Base-by-base conservation (phyloP, 2,329 filamentous ascomycete genomes). In the Colletotrichum plurivorum region DNA sequence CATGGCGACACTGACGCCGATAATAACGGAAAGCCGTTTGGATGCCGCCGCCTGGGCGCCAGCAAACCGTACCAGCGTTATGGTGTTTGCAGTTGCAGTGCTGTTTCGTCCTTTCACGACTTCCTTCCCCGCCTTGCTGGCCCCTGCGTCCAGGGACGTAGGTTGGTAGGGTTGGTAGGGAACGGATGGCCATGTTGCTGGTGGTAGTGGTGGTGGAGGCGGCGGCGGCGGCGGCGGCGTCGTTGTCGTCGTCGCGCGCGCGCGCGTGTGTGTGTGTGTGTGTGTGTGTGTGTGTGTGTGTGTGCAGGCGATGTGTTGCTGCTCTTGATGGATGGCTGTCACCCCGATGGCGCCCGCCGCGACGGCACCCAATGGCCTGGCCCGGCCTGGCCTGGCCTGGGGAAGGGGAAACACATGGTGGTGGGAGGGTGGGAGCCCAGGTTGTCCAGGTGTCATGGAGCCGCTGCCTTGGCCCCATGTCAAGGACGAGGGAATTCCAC, bases 281-380 rank as follows among this genome's bases (percentile, higher is more conserved):
- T 22, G 20, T 22, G 20, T 22, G 20, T 22, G 20, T 22, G 20
- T 22, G 20, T 22, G 20, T 22, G 27, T 31, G 27, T 41, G 63
- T 67, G 64, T 63, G 18, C 45, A 52, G 64, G n/a, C 18, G 43
- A 52, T 46, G 59, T 60, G 31, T 46, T 57, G 25, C 53, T 27
- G 15, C 18, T 15, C 48, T 46, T 64, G 46, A 48, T 52, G 59
- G 65, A 45, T 52, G 60, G 65, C 65, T 64, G 65, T 67, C 65
- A 67, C 46, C 46, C 36, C n/a, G 31, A 39, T 53, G 65, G 46
- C n/a, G 60, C 60, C 52, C 41, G 52, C 59, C 59, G 36, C 59
- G 46, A 18, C 58, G 59, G 64, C 52, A 63, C 52, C 65, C 53
- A 63, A 64, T 58, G 52, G 53, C 36, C 31, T 36, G 10, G 31